Percentiles rank a stretch among this genome's conserved stretches.
These are phyloP conservation scores for Afroboletus lepidellus DNA, from an alignment of 1,284 basidiomycete species.

Conservation along the genomic window DNA sequence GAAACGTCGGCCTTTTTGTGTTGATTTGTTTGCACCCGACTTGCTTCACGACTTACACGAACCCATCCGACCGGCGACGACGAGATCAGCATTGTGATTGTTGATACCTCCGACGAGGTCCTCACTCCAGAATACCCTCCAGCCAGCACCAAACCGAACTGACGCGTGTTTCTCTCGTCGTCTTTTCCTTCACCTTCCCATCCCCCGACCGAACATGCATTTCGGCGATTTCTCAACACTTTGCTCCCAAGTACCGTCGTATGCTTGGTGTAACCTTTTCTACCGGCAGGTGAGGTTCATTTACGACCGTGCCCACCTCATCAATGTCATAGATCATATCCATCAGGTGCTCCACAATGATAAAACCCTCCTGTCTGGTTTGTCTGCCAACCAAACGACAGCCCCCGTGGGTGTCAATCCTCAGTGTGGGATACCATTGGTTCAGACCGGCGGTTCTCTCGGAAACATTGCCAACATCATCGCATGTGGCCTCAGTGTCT, in stretches of 20 bases:
- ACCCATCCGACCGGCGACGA: conserved; percentile 14
- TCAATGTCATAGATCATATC: conserved; percentile 10
- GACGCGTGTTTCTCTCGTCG: conserved; percentile 3
- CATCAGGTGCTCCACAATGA: conserved; percentile 37
- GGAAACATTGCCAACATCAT: conserved; percentile 77
- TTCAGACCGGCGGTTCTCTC: conserved; percentile 49
- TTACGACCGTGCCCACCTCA: background rate
- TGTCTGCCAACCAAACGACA: conserved; percentile 40
- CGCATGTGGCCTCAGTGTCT: conserved; percentile 58
- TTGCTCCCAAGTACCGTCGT: conserved; percentile 58
- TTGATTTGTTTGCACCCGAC: conserved; percentile 33
- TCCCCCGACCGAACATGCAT: conserved; percentile 37
- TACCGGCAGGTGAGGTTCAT: conserved; percentile 50
- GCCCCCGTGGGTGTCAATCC: conserved; percentile 62
- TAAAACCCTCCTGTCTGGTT: conserved; percentile 35
- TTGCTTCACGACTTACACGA: conserved; percentile 27
- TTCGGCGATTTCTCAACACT: conserved; percentile 64
- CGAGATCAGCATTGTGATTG: conserved; percentile 17
- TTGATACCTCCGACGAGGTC: conserved; percentile 21
- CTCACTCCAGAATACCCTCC: conserved; percentile 14
- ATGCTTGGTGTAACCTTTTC: conserved; percentile 73
- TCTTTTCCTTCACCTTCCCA: background rate
- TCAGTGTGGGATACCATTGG: conserved; percentile 51
- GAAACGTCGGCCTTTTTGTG: conserved; percentile 27
- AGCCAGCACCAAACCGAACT: conserved; percentile 1